A percentile compares a stretch with the other conserved stretches of the same genome.
phyloP scores from a whole-genome alignment of 2,329 filamentous ascomycete genomes.

The Clathrospora elynae region DNA sequence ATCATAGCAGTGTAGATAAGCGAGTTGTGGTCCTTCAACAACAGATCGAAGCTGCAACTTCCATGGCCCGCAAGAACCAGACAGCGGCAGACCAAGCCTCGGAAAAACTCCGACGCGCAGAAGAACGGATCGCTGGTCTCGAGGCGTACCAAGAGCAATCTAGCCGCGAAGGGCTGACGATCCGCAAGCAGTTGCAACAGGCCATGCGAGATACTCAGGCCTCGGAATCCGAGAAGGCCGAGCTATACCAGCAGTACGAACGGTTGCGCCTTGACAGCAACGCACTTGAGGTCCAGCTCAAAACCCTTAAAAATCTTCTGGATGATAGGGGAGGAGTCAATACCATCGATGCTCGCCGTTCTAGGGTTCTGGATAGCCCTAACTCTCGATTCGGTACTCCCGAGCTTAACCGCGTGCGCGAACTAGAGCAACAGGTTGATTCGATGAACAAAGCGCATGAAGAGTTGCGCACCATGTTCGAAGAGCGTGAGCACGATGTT shows the following conservation, averaged over 20 bases:
- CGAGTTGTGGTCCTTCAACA: constrained; percentile 75
- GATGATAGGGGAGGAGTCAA: constrained; percentile 88
- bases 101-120: constrained; percentile 87
- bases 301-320: constrained; percentile 89
- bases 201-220: constrained; percentile 81
- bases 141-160: constrained; percentile 98
- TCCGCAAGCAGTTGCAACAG: constrained; percentile 86
- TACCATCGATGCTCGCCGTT: constrained; percentile 71
- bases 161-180: constrained; percentile 86
- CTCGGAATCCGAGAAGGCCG: constrained; percentile 79
- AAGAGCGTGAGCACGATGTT: constrained; percentile 81
- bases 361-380: constrained; percentile 73
- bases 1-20: constrained; percentile 60
- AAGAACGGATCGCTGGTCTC: constrained; percentile 94
- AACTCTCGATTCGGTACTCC: constrained; percentile 76
- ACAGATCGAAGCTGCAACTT: constrained; percentile 78
- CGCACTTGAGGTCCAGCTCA: constrained; percentile 88
- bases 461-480: constrained; percentile 78
- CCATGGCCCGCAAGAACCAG: constrained; percentile 84
- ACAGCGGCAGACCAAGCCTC: constrained; percentile 83
- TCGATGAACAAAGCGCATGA: constrained; percentile 79
- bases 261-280: constrained; percentile 92
- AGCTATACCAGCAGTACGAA: constrained; percentile 80
- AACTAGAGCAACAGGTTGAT: constrained; percentile 87
- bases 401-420: constrained; percentile 76